A percentile compares a stretch with the other conserved stretches of the same genome.
Conservation (phyloP, 1,139 yeast species). For the Geotrichum siamense region DNA sequence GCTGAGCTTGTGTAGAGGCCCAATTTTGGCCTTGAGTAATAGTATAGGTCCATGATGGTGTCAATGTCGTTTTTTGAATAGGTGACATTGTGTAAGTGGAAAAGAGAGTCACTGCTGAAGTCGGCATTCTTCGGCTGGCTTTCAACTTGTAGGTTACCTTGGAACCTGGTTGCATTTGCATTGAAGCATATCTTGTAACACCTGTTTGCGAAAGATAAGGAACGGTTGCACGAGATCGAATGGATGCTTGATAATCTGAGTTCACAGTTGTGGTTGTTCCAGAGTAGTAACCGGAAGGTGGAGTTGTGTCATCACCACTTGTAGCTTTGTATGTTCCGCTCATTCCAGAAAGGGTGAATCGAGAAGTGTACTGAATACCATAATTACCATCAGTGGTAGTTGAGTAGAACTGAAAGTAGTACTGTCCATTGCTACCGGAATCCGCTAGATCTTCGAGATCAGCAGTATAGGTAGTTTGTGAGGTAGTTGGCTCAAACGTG, state of each 20-base stretch:
- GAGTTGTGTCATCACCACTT: slow-evolving; percentile 36
- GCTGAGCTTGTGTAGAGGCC: slow-evolving; percentile 38
- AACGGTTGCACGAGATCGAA: slow-evolving; percentile 41
- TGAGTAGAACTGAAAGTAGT: slow-evolving; percentile 60
- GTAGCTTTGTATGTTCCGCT: slow-evolving; percentile 46
- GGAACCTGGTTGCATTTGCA: slow-evolving; percentile 80
- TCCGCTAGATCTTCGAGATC: slow-evolving; percentile 29
- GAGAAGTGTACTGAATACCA: slow-evolving; percentile 63
- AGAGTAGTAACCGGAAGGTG: slow-evolving; percentile 40
- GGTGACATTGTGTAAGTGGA: slow-evolving; percentile 33
- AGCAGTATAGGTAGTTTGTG: slow-evolving; percentile 8
- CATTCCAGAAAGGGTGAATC: slow-evolving; percentile 66
- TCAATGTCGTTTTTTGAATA: slow-evolving; percentile 54
- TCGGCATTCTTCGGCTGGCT: slow-evolving; percentile 36
- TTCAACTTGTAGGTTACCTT: slow-evolving; percentile 42
- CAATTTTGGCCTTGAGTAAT: slow-evolving; percentile 55
- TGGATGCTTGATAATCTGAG: too few species aligned
- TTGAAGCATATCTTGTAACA: slow-evolving; percentile 69
- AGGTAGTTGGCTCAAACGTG: slow-evolving; percentile 24
- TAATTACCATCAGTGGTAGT: slow-evolving; percentile 36
- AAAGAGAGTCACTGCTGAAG: slow-evolving; percentile 59
- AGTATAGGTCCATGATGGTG: slow-evolving; percentile 79
- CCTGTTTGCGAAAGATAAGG: slow-evolving; percentile 76
- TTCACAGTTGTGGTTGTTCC: slow-evolving; percentile 27
- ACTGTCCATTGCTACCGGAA: slow-evolving; percentile 54